Evolutionary conservation across 148 eudicot species (phyloP), one percentile per base, ranked within the genome.

Genomic region (Agrostemma githago): DNA sequence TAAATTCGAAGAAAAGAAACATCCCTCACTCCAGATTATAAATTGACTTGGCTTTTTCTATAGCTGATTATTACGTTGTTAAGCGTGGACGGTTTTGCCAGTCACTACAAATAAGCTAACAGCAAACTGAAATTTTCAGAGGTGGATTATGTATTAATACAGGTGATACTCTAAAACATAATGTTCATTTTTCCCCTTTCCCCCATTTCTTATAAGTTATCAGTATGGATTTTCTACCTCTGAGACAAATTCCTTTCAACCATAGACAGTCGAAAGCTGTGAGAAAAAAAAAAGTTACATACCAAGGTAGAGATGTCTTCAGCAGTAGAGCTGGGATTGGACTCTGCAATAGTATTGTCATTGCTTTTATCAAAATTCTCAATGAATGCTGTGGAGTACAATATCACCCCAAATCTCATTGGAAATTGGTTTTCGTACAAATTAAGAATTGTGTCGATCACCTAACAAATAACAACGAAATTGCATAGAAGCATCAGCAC

Each of bases 361-460:
- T 82, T 89, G 81, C 77, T 83, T 64, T 64, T 71, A 81, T 92
- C 90, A 80, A 87, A 81, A 62, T 51, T 81, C 68, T 86, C 80
- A 70, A 86, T 84, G 61, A 81, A 80, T 62, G 81, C 80, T 46
- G 81, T 73, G n/a, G 99, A 95, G 83, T 86, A 95, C 76, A 95
- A 72, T 81, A 90, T 77, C 68, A 95, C 89, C 62, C 97, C 99
- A 80, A 95, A 92, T 81, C 96, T 86, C 80, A 92, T 76, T n/a
- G 99, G 99, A 70, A 95, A 85, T 83, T 86, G 95, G 78, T 88
- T 92, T 89, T 95, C 99, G 73, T 84, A 86, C 78, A 90, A 79
- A 74, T 89, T 84, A 62, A 86, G 71, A 34, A 92, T 82, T 76
- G 70, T 83, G 83, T 92, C 96, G 79, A 87, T 75, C 71, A 84